Evolutionary conservation across 2,329 filamentous ascomycete species (phyloP), one percentile per base, ranked within the genome.

Genomic region (Phaeophleospora eucalypticola): DNA sequence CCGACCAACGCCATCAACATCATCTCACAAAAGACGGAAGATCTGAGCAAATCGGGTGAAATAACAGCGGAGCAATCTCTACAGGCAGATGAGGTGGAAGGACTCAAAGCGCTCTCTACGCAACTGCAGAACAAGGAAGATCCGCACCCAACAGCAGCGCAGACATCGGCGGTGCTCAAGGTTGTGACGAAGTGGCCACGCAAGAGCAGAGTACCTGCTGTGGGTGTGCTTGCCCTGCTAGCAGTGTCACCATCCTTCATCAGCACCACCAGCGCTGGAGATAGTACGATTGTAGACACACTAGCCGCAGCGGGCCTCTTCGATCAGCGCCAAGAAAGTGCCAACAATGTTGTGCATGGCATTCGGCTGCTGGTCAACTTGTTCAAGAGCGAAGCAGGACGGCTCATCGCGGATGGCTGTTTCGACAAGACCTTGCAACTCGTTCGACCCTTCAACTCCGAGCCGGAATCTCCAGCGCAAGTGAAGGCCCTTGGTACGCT

Each of bases 291-390:
- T n/a, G 66, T 86, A 3, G 70, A 78, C 6, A 69, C 73, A 1
- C 70, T 96, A 4, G 74, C 82, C 27, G 65, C 65, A 36, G 80
- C 76, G 41, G 79, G 68, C 1, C 74, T 82, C 2, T 81, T 84
- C 43, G 76, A 81, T 7, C 66, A 69, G 3, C 70, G 77, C 0
- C 75, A 80, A 2, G 60, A 63, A 27, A 73, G 85, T 0, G 82
- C 82, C 32, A 96, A 96, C 67, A 89, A 89, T 56, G 80, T 82
- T 9, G 95, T 97, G 84, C 86, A 98, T 75, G 83, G 85, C 0
- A 75, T 89, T 10, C 86, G 93, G 3, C 80, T 84, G 12, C 76
- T 97, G 40, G 84, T 82, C 21, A 98, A 98, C 58, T 73, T 96
- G 6, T 95, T 96, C 62, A 78, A 81, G 50, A 87, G 87, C 0